A percentile compares a stretch with the other conserved stretches of the same genome.
Evolutionary conservation across 345 rosid species (phyloP).

Genomic region (Gossypium raimondii): DNA sequence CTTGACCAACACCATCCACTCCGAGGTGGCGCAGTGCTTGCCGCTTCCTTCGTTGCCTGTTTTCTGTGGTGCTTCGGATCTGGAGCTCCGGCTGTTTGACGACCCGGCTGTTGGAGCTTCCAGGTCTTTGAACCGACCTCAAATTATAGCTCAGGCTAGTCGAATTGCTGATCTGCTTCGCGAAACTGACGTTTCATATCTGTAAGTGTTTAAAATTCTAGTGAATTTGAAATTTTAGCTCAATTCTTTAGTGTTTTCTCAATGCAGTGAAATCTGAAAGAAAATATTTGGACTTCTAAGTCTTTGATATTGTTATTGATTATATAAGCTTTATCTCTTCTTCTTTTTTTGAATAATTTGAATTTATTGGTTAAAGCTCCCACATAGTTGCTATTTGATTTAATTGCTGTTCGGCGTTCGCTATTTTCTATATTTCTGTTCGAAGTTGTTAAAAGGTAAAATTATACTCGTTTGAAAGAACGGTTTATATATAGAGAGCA

Average conservation of each 20-base stretch:
- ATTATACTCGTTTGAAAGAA: not conserved
- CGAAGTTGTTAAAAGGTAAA: not conserved
- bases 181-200: slow-evolving; percentile 73
- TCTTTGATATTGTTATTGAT: not conserved
- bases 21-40: slow-evolving; percentile 86
- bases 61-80: slow-evolving; percentile 76
- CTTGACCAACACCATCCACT: slow-evolving; percentile 80
- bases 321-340: not conserved
- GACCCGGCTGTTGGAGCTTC: slow-evolving; percentile 30
- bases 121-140: slow-evolving; percentile 58
- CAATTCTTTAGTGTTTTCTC: not conserved
- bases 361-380: not conserved
- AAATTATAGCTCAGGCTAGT: slow-evolving; percentile 61
- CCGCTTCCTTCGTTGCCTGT: slow-evolving; percentile 88
- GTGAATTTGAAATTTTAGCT: not conserved
- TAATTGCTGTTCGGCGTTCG: not conserved
- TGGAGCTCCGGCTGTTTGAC: slow-evolving; percentile 61
- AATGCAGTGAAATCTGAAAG: not conserved
- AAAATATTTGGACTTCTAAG: not conserved
- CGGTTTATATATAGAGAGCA: not conserved
- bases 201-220: slow-evolving; percentile 44
- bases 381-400: not conserved
- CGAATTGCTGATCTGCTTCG: slow-evolving; percentile 77
- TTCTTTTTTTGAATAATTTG: not conserved
- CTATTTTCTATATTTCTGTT: too few relatives aligned